Base-by-base conservation (phyloP, 495 filamentous ascomycete species). In the Hypomontagnella submonticulosa region DNA sequence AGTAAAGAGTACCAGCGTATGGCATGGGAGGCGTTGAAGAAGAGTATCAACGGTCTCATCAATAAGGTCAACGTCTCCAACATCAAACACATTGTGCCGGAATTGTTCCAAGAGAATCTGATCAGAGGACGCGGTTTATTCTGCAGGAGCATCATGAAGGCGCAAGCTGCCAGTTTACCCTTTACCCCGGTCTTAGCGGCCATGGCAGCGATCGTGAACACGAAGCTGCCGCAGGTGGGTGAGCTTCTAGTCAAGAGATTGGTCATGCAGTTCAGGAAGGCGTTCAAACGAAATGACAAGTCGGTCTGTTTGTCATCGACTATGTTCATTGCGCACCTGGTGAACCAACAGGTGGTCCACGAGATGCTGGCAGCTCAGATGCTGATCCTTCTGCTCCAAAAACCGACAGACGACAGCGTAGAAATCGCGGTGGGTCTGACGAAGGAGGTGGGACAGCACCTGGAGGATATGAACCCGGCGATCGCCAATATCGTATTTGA, bases 11-110 rank as follows among this genome's bases (percentile, higher is more conserved):
- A 97, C 75, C 95, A 99, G 81, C 90, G 96, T 49, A 95, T 99
- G 92, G 93, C 94, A 1, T 98, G 96, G 96, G 96, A 98, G 75
- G 94, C 95, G 8, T 75, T 98, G 72, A 99, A 99, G 80, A 99
- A 99, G 81, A 93, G 90, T 15, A 96, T 99, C 80, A 97, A 99
- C 73, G 95, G 95, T 70, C 79, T 99, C 27, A 94, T 98, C 80
- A 99, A 99, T 81, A 99, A 99, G 76, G 88, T 97, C 79, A 99
- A 97, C 76, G 89, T 91, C 37, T 90, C 89, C 15, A 99, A 99
- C 70, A 98, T 99, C 83, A 98, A 98, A 76, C 86, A 90, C 69
- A 97, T 99, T 62, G 92, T 97, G 6, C 93, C 93, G 0, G 95
- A 99, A 73, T 82, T 98, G 30, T 98, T 99, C 75, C 85, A 85